Conservation (phyloP, 1,139 yeast genomes). For the Suhomyces coccinellae region DNA sequence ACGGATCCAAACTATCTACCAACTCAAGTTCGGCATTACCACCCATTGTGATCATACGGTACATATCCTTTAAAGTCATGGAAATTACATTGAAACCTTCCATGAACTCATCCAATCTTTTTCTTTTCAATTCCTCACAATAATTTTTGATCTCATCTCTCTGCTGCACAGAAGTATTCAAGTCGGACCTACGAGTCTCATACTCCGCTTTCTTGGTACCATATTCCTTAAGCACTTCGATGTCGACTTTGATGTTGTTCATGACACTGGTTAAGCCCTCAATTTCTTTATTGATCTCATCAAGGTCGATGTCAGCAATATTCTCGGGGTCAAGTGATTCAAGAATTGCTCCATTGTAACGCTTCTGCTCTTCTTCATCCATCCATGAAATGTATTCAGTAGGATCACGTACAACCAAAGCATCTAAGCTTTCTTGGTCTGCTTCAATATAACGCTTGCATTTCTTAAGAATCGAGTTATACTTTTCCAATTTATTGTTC, state of each 20-base stretch:
- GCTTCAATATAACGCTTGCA: conserved; percentile 39
- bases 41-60: conserved; percentile 98
- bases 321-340: conserved; percentile 54
- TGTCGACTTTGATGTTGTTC: conserved; percentile 62
- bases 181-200: conserved; percentile 58
- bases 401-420: conserved; percentile 54
- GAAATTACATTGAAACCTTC: conserved; percentile 87
- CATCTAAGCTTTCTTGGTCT: conserved; percentile 39
- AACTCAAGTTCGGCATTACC: conserved; percentile 97
- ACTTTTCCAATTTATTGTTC: conserved; percentile 63
- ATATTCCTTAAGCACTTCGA: conserved; percentile 77
- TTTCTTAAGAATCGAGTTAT: conserved; percentile 43
- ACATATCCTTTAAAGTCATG: conserved; percentile 90
- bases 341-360: conserved; percentile 38
- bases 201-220: conserved; percentile 67
- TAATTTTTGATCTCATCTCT: conserved; percentile 66
- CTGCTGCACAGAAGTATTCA: conserved; percentile 63
- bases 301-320: conserved; percentile 50
- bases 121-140: conserved; percentile 71
- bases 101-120: conserved; percentile 87
- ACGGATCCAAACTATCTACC: conserved; percentile 96
- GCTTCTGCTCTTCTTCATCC: conserved; percentile 35
- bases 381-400: conserved; percentile 53
- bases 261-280: conserved; percentile 57
- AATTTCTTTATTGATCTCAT: conserved; percentile 52